Evolutionary conservation across 2,329 filamentous ascomycete species (phyloP), one percentile per base, ranked within the genome.

Genomic region (Phaeosphaeria sp.): DNA sequence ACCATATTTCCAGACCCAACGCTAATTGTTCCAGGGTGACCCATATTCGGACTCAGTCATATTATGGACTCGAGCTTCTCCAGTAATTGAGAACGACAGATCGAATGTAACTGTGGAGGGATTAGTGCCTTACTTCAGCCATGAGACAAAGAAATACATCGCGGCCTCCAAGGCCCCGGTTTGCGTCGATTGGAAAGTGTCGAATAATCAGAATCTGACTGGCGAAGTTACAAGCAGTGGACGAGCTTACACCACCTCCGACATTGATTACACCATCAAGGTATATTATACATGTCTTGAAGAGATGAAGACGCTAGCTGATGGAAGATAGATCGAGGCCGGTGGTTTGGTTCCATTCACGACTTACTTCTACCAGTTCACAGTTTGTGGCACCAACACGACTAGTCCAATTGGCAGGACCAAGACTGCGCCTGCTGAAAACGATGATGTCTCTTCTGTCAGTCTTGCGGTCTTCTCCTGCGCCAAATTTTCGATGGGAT

Each of bases 191-290:
- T 92, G 86, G 81, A 84, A 83, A 58, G 83, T 91, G 20, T 80
- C 82, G 11, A 76, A 77, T 18, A 81, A 84, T 63, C 67, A 80
- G 50, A 74, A 78, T 23, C 79, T 84, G 30, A 74, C 76, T 9
- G 67, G 79, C 1, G 58, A 56, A 17, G 77, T 85, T 13, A 84
- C 85, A 2, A 80, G 83, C 50, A 79, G 79, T 2, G 90, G 89
- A 3, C 83, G 78, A 25, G 88, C 83, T 1, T 91, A 88, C 68
- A 92, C 90, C 0, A 90, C 84, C 27, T 89, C 85, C 0, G 90
- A 92, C 68, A 85, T 92, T 49, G 90, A 92, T 71, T 92, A 88
- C 69, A 92, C 90, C 0, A 80, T 91, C 58, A 91, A 91, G 81
- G 86, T 87, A 67, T 47, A 41, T n/a, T n/a, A 3, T n/a, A 22